Evolutionary conservation across 371 early-diverging fungal species (phyloP).

Genomic region (Actinomortierella ambigua): DNA sequence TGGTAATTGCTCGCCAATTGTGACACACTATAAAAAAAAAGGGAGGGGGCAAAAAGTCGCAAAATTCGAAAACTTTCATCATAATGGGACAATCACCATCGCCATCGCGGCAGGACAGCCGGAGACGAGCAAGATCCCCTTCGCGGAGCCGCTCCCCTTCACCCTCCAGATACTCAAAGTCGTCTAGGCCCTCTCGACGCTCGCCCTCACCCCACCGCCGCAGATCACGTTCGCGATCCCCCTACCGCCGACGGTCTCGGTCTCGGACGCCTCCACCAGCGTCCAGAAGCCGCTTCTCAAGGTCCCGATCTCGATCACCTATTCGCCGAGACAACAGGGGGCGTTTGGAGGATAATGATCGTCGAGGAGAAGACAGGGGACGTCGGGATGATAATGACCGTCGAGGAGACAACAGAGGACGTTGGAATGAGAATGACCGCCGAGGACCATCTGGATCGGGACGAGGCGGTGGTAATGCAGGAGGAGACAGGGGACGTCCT

Average conservation of each 20-base stretch:
- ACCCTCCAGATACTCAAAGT: conserved; percentile 5
- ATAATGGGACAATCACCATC: neutral
- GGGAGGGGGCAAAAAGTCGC: no score
- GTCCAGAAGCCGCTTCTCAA: conserved; percentile 1
- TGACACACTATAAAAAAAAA: no score
- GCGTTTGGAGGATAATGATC: conserved; percentile 9
- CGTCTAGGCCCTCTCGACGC: no score
- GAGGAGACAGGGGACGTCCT: conserved; percentile 12
- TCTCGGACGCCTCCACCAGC: conserved; percentile 29
- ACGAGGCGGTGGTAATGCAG: conserved; percentile 9
- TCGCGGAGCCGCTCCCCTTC: conserved; percentile 18
- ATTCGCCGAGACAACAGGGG: conserved; percentile 1
- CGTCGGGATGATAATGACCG: conserved; percentile 11
- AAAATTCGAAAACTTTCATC: no score
- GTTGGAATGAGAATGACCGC: conserved; percentile 11
- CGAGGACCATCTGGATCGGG: conserved; percentile 16
- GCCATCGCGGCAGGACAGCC: neutral
- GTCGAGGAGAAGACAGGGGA: conserved; percentile 14
- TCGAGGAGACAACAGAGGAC: conserved; percentile 13
- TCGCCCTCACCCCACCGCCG: neutral
- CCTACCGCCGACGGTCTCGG: conserved; percentile 23
- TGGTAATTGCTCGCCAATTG: no score
- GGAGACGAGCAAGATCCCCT: conserved; percentile 5
- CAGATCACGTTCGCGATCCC: conserved; percentile 14
- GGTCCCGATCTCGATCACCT: conserved; percentile 1